Evolutionary conservation across 2,329 filamentous ascomycete species (phyloP), one percentile per base, ranked within the genome.

Genomic region (Trematosphaeria pertusa): DNA sequence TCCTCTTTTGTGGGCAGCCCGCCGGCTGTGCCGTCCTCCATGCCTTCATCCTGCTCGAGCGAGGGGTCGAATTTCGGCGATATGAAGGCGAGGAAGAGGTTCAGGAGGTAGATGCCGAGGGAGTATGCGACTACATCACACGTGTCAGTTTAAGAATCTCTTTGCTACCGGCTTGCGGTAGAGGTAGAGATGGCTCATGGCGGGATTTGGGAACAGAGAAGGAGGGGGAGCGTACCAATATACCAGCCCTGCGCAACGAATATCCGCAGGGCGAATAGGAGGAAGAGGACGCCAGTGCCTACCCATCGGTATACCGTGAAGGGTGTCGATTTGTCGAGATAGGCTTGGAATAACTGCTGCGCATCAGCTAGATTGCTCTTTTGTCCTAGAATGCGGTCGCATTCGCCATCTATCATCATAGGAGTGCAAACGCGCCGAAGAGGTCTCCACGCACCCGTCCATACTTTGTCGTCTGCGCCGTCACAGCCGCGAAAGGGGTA

Each of bases 11-110:
- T 97, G 18, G 94, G 94, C 33, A 99, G 85, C 19, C 85, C 84
- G 43, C 87, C 85, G 12, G 90, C 83, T 18, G 68, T 70, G 52
- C 94, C 94, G 64, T 97, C 93, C 75, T 99, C 94, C 82, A 97
- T 93, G 58, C 95, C 92, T 70, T 91, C 94, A 73, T 99, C 94
- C 71, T 91, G 81, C 70, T 96, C 93, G 70, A 94, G 90, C 56
- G 91, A 96, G 45, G 94, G 94, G 78, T 99, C 94, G 80, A 99
- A 97, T 80, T 99, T 99, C 64, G 94, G 94, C 69, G 93, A 90
- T 44, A 99, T 83, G 81, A 99, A 99, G 62, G 94, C 94, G 71
- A 99, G 90, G 83, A 99, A 99, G 51, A 99, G 86, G 78, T 99
- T 99, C 52, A 99, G 87, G 37, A 99, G 89, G 80, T 99, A 99